Conservation (phyloP, 768 basidiomycete species). For the Pleurotus salmoneostramineus region DNA sequence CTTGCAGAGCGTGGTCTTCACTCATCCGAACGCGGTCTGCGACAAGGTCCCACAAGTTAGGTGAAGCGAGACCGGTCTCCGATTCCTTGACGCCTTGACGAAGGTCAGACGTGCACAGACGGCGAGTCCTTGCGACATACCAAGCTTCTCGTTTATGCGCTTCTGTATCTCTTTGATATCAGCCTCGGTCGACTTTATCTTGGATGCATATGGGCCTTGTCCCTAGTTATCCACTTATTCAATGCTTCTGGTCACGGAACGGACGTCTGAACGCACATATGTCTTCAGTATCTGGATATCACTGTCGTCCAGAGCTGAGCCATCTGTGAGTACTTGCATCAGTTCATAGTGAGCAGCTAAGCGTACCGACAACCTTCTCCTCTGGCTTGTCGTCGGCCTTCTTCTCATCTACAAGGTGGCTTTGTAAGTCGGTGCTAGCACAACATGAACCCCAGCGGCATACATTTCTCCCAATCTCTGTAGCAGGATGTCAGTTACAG, state of each 20-base stretch:
- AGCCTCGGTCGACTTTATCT: conserved; percentile 82
- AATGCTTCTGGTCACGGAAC: neutral
- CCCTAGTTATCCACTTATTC: conserved; percentile 49
- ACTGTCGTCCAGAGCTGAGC: conserved; percentile 87
- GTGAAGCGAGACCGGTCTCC: conserved; percentile 94
- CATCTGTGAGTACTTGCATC: conserved; percentile 8
- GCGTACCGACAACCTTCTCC: conserved; percentile 86
- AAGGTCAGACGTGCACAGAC: neutral
- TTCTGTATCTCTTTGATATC: conserved; percentile 97
- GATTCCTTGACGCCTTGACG: conserved; percentile 88
- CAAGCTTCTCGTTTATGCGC: conserved; percentile 96
- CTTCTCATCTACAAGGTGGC: conserved; percentile 63
- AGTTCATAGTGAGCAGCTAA: neutral
- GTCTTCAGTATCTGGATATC: conserved; percentile 99
- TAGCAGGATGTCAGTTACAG: conserved; percentile 11
- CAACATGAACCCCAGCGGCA: conserved; percentile 15
- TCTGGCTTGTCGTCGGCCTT: conserved; percentile 83
- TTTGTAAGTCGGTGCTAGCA: too few relatives aligned
- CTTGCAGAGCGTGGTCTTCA: conserved; percentile 92
- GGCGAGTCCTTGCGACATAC: conserved; percentile 30
- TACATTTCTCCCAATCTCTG: conserved; percentile 99
- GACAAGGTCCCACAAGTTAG: conserved; percentile 95
- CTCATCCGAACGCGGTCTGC: conserved; percentile 90
- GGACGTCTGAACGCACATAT: conserved; percentile 55
- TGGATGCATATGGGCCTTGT: conserved; percentile 93